Conservation (phyloP, 1,284 basidiomycete genomes). For the Fomitopsis betulina region DNA sequence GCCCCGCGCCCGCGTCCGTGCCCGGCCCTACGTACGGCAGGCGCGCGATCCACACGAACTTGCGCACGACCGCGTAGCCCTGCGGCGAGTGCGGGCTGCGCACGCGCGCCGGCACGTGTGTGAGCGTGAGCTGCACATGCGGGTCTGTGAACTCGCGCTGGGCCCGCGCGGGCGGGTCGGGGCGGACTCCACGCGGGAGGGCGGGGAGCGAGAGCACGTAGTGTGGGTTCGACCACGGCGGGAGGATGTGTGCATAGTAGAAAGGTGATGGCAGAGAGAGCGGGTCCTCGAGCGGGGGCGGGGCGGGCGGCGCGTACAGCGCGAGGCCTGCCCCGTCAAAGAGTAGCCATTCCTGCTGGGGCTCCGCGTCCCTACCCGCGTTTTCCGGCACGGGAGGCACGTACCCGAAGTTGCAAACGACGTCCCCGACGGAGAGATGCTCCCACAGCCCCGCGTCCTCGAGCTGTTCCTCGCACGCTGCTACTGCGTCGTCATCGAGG, state of each 20-base stretch:
- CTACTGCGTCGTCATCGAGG: constrained; percentile 45
- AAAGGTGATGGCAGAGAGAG: constrained; percentile 64
- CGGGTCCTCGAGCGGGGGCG: constrained; percentile 49
- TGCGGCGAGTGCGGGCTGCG: constrained; percentile 52
- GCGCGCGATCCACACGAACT: constrained; percentile 58
- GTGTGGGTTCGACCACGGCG: constrained; percentile 42
- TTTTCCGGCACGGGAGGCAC: constrained; percentile 38
- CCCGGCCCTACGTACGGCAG: constrained; percentile 37
- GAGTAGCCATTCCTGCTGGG: constrained; percentile 51
- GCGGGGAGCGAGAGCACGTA: constrained; percentile 42
- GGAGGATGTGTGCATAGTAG: constrained; percentile 65
- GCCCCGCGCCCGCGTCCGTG: constrained; percentile 28
- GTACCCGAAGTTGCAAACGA: constrained; percentile 75
- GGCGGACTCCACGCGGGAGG: constrained; percentile 16
- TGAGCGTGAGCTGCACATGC: constrained; percentile 38
- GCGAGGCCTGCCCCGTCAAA: constrained; percentile 58
- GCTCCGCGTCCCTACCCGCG: constrained; percentile 1
- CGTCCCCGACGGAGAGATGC: constrained; percentile 65
- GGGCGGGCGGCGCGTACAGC: constrained; percentile 48
- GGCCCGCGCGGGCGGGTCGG: neutral
- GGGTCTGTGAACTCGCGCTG: neutral
- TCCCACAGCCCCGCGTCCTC: constrained; percentile 60
- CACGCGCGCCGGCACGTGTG: constrained; percentile 38
- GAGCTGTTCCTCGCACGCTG: constrained; percentile 61
- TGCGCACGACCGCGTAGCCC: constrained; percentile 52